Evolutionary conservation across 495 filamentous ascomycete species (phyloP), one percentile per base, ranked within the genome.

Genomic region (Neurospora sp.): DNA sequence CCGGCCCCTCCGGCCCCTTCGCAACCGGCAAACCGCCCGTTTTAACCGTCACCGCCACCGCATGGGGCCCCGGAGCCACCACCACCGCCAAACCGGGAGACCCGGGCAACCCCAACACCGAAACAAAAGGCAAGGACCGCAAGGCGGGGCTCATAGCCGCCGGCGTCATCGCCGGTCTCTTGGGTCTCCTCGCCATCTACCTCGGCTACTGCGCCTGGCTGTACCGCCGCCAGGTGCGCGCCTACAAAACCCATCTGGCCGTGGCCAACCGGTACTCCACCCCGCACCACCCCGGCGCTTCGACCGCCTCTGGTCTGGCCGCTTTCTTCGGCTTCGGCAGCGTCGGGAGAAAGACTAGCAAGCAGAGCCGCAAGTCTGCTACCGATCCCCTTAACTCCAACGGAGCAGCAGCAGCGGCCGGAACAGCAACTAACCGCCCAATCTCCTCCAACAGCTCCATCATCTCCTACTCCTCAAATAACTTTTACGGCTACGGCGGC

Each of bases 121-220:
- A 72, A 61, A 27, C n/a, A 66, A 35, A 74, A 72, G 40, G 78
- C 79, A 69, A 79, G 82, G n/a, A 90, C 69, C 61, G 71, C n/a
- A 69, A 86, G 74, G 79, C 86, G 12, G 89, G 84, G 16, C 86
- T 91, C 41, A 90, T 92, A 72, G 86, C 88, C 39, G 89, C 90
- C 3, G 89, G 88, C 31, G 85, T 88, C 40, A 78, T 93, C 70
- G 91, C 89, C 5, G 91, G 88, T 38, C 75, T 89, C 16, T 82
- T 89, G 14, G 85, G 86, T 46, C 73, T 92, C 18, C 77, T 89
- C 5, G 87, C 89, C 3, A 80, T 80, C 10, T 90, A 93, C 76
- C 83, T 94, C 22, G 90, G 89, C 16, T 92, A 92, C 83, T 91
- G 91, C 79, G 86, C 88, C 27, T 92, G 88, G 85, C 80, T 93